phyloP scores from a whole-genome alignment of 23 red algal species.

The Gracilariopsis chorda region DNA sequence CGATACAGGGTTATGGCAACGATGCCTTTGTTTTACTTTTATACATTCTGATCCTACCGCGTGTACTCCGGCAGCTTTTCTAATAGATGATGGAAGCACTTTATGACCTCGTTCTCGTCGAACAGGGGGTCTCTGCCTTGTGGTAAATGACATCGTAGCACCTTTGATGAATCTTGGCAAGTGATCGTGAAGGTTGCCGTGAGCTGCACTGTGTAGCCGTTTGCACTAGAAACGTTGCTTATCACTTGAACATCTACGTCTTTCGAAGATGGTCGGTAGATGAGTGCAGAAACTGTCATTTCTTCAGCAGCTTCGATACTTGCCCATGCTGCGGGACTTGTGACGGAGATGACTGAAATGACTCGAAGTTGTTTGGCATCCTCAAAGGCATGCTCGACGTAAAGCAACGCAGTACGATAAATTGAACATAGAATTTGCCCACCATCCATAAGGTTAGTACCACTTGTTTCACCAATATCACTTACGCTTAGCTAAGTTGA shows the following conservation, averaged over 20 bases:
- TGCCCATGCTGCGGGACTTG: background rate
- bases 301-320: background rate
- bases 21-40: background rate
- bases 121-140: background rate
- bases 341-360: background rate
- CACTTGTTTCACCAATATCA: background rate
- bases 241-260: background rate
- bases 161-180: background rate
- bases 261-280: background rate
- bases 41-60: too few species aligned
- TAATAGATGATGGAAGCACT: background rate
- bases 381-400: background rate
- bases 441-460: background rate
- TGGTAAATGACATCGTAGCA: background rate
- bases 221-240: background rate
- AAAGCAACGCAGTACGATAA: slow-evolving; percentile 3
- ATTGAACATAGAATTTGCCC: slow-evolving; percentile 34
- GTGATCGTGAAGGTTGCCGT: background rate
- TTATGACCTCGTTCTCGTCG: background rate
- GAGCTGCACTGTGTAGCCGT: background rate
- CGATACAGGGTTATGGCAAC: background rate
- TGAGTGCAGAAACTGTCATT: background rate
- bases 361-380: background rate
- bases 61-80: background rate
- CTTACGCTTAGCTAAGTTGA: background rate